Conservation (phyloP, 2,329 filamentous ascomycete species). For the Colletotrichum truncatum region DNA sequence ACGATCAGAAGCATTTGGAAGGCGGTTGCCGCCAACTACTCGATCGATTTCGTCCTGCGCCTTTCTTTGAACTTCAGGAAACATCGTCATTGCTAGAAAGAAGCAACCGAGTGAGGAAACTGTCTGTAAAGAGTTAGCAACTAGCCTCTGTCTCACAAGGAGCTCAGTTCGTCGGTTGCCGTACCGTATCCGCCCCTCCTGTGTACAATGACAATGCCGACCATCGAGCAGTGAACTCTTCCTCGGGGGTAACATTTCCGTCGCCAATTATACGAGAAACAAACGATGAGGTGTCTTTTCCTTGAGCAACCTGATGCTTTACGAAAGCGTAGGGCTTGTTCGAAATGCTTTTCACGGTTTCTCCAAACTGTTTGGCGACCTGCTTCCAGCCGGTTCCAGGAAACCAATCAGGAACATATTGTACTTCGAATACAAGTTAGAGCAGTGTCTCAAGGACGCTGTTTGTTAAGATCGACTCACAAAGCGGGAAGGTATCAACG, state of each 20-base stretch:
- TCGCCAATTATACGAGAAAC: constrained; percentile 2
- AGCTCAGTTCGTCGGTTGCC: no score
- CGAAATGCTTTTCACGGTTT: not conserved
- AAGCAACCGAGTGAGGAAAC: constrained; percentile 48
- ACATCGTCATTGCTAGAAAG: constrained; percentile 56
- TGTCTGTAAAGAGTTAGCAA: constrained; percentile 30
- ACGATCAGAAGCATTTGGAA: constrained; percentile 58
- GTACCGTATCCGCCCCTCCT: constrained; percentile 32
- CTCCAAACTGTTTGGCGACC: constrained; percentile 15
- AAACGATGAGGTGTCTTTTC: constrained; percentile 20
- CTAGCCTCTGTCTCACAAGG: fast-evolving
- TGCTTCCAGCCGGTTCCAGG: constrained; percentile 31
- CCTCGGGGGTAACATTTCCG: not conserved
- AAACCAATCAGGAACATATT: constrained; percentile 28
- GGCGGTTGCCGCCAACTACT: constrained; percentile 56
- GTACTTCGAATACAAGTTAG: constrained; percentile 35
- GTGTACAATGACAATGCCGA: constrained; percentile 25
- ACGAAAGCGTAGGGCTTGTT: constrained; percentile 32
- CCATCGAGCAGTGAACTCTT: constrained; percentile 15
- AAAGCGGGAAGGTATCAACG: constrained; percentile 32
- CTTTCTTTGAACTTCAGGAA: constrained; percentile 51
- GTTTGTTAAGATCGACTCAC: constrained; percentile 3
- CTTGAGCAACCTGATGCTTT: constrained; percentile 35
- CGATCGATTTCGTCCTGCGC: constrained; percentile 63
- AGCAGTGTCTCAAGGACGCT: fast-evolving